A percentile compares a stretch with the other conserved stretches of the same genome.
phyloP scores from a whole-genome alignment of 2,329 filamentous ascomycete genomes.

The Penicillium brasilianum region DNA sequence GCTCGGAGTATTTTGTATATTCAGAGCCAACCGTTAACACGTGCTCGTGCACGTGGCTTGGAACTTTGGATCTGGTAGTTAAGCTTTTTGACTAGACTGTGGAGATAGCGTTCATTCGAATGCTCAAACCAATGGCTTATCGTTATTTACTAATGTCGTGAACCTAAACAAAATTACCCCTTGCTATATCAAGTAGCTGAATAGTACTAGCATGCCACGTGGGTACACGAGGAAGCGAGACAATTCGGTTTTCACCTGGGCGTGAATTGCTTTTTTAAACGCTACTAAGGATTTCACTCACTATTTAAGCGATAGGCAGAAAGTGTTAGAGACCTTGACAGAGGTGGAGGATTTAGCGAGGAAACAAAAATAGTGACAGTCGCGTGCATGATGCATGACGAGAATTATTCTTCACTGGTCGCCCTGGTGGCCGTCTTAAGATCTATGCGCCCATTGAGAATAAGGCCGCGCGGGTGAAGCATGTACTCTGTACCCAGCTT shows the following conservation, averaged over 20 bases:
- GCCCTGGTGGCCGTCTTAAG: constrained; percentile 1
- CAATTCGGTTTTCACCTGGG: no score
- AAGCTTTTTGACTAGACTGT: not conserved
- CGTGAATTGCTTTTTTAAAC: no score
- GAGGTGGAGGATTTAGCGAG: no score
- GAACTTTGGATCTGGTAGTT: not conserved
- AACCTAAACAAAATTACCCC: not conserved
- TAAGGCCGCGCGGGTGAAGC: not conserved
- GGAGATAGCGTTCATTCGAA: not conserved
- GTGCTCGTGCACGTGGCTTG: not conserved
- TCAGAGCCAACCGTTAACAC: not conserved
- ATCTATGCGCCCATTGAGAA: constrained; percentile 5
- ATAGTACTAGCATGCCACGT: no score
- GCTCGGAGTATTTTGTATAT: not conserved
- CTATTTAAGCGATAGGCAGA: no score
- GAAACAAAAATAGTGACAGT: no score
- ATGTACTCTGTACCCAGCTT: constrained; percentile 8
- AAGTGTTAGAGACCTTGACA: no score
- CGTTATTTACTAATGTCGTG: not conserved
- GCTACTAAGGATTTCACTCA: no score
- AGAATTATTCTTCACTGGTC: not conserved
- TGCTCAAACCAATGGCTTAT: not conserved
- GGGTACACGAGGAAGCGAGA: no score
- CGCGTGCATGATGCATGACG: not conserved
- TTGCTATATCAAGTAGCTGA: no score